These are phyloP conservation scores for Russula sp. DNA, from an alignment of 768 basidiomycete genomes.

Conservation along the genomic window DNA sequence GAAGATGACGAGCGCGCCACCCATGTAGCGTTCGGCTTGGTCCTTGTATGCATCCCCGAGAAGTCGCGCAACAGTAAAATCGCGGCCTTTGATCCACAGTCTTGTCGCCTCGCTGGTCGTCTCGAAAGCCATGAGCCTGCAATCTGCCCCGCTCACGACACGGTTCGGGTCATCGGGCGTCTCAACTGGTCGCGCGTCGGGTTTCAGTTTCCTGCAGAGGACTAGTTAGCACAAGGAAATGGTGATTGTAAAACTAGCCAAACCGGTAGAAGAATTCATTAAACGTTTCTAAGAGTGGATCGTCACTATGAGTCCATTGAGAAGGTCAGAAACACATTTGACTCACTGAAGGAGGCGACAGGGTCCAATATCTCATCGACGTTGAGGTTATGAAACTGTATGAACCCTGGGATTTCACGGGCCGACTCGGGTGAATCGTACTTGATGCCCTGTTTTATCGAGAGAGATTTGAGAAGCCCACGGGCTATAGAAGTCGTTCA, in stretches of 20 bases:
- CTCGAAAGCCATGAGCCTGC: conserved; percentile 92
- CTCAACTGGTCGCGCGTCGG: conserved; percentile 69
- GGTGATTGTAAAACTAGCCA: conserved; percentile 6
- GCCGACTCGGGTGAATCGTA: conserved; percentile 84
- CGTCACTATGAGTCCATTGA: background rate
- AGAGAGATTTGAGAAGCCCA: conserved; percentile 78
- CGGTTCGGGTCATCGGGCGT: conserved; percentile 65
- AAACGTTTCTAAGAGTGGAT: conserved; percentile 59
- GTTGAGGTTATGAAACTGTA: conserved; percentile 83
- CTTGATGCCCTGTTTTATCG: conserved; percentile 90
- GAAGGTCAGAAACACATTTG: background rate
- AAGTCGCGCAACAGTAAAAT: conserved; percentile 75
- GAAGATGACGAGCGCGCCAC: conserved; percentile 86
- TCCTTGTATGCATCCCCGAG: conserved; percentile 72
- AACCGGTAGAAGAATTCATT: conserved; percentile 87
- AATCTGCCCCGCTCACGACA: conserved; percentile 89
- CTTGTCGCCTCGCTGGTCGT: conserved; percentile 77
- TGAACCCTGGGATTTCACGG: conserved; percentile 77
- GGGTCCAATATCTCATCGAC: conserved; percentile 80
- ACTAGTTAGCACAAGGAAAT: background rate
- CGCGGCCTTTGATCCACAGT: conserved; percentile 96
- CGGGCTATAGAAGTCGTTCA: conserved; percentile 42
- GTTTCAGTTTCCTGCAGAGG: conserved; percentile 69
- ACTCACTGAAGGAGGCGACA: conserved; percentile 70
- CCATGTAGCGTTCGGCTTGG: conserved; percentile 61